Base-by-base conservation (phyloP, 2,329 filamentous ascomycete species). In the Colletotrichum gloeosporioides region DNA sequence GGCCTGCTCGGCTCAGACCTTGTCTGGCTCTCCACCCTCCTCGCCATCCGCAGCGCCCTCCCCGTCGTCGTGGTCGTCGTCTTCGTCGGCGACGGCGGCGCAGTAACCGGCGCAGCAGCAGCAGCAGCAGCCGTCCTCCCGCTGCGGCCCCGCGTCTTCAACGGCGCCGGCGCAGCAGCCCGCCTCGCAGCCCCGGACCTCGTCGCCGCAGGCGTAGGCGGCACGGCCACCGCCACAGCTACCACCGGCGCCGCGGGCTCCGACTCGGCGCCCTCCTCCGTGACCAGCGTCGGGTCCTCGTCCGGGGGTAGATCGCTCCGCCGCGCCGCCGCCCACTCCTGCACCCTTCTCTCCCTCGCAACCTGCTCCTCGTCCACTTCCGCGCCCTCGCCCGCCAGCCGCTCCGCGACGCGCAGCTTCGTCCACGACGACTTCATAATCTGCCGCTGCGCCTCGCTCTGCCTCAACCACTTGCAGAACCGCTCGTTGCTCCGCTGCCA, bases 401-500 rank as follows among this genome's bases (percentile, higher is more conserved):
- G 55, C 63, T 76, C 73, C n/a, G 70, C 73, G 2, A 76, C 73
- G 34, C 73, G 57, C n/a, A 76, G 25, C 57, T 73, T 76, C 8
- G 73, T 76, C 73, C 73, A 76, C 70, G 73, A 76, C 16, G 73
- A 76, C 70, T 76, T 76, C 70, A 76, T 73, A 16, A 76, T 76
- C 70, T 76, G 73, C 57, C 73, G 59, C 64, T 76, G 73, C 44
- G 73, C 69, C 64, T 76, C 73, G 15, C 63, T 68, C 44, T 73
- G 73, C 44, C 73, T 15, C 7, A 76, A 13, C 73, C 73, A 76
- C 44, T 76, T 76, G 57, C 73, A 76, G 27, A 76, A 76, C 32
- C 73, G 31, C 70, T 76, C 73, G 10, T 76, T 76, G 3, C 69
- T 73, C 9, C 73, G 44, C 70, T 76, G 57, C 69, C 69, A 76